Base-by-base conservation (phyloP, 1,284 basidiomycete species). In the Blastosporella zonata region DNA sequence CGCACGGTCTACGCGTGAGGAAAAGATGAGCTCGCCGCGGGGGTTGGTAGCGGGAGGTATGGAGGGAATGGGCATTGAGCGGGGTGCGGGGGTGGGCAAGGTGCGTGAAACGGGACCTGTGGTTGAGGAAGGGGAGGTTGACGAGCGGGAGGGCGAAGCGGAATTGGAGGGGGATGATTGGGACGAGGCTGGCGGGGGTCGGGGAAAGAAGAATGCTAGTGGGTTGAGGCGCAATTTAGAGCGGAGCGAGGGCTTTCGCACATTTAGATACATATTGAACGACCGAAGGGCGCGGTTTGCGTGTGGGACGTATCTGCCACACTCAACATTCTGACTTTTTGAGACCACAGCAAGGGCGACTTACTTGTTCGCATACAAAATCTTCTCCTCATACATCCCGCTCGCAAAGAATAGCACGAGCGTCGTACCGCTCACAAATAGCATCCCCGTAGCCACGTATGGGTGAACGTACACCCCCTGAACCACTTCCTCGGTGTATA, bases 231-330 rank as follows among this genome's bases (percentile, higher is more conserved):
- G 73, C 45, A 87, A 71, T 50, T 72, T 82, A 45, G 73, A 82
- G 53, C 70, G 75, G 2, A 87, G 66, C 0, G 90, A 81, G 1
- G 84, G 84, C 56, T 85, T 84, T 44, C 91, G 86, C 59, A 96
- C 90, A 71, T 98, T 98, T 59, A 99, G 79, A 63, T 94, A 93
- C 85, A 99, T 96, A 68, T 99, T 98, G 67, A 97, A 89, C 21
- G 85, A 89, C 21, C 96, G 81, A 23, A 99, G 73, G 0, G 94
- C 85, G 36, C 88, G 82, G 67, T 99, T 99, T 8, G 95, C 93
- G 60, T 98, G 96, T 0, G 93, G 95, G 15, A 98, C 91, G 63
- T 98, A 99, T 72, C 93, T 96, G 12, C 9, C 18, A 28, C 49
- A 34, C 43, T 38, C 37, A 52, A 43, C 34, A 39, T 31, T 12